Evolutionary conservation across 768 basidiomycete species (phyloP), one percentile per base, ranked within the genome.

Genomic region (Rhizopogon vulgaris): DNA sequence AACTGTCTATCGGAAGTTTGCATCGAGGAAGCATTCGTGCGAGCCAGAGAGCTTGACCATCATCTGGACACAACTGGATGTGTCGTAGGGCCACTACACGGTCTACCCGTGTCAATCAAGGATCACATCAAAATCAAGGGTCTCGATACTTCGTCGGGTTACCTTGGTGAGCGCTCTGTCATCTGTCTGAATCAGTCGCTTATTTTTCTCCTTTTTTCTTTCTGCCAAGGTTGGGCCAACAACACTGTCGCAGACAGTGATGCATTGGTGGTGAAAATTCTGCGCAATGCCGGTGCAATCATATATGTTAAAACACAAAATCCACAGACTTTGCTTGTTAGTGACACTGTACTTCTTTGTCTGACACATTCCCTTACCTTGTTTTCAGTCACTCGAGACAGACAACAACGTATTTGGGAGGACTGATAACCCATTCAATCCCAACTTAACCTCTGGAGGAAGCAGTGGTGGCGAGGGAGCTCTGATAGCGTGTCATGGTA

Each of bases 351-450:
- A 38, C 24, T 25, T 48, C 40, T 39, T 27, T 25, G 38, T 43
- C 24, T 22, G 36, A 46, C 17, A 37, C 18, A 41, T 47, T 48
- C 38, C 41, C 49, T 67, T 30, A 61, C 12, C 39, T 27, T 36
- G 49, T 51, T 53, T 36, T 42, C 52, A 80, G 78, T 71, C 77
- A 3, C 63, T 79, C 41, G 80, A 82, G 48, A 78, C 75, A 24
- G 71, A 79, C 58, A 81, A 78, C 55, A 77, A 80, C 45, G 47
- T 68, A 15, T 69, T 66, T 51, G 93, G 91, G 0, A 74, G 79
- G 18, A 79, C 86, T 1, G 66, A 73, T 15, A 93, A 93, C 62
- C 93, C 93, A 0, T 75, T 72, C 66, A 80, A 80, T 61, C 69
- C 71, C 43, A 61, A 61, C 1, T 58, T 74, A 36, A 73, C 72